phyloP scores from a whole-genome alignment of 2,329 filamentous ascomycete species.

The Chaetomiaceae sp. region DNA sequence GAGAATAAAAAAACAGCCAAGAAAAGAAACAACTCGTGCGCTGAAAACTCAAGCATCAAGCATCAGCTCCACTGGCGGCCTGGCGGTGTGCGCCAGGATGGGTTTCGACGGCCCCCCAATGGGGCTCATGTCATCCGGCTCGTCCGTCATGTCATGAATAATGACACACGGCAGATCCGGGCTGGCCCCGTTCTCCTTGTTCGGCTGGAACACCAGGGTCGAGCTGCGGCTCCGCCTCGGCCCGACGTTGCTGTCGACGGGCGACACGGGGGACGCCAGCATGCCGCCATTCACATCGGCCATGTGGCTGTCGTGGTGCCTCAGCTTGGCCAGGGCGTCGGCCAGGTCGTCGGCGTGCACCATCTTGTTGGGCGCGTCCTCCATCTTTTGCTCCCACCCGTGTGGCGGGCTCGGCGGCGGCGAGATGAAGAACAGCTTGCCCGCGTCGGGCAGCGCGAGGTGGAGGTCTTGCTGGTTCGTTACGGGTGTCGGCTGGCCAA shows the following conservation, averaged over 20 bases:
- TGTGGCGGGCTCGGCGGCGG: conserved; percentile 64
- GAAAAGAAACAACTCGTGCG: background rate
- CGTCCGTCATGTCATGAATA: conserved; percentile 63
- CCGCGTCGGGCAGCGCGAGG: conserved; percentile 61
- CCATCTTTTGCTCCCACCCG: conserved; percentile 63
- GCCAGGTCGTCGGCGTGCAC: conserved; percentile 66
- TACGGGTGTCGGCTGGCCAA: conserved; percentile 57
- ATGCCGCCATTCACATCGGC: conserved; percentile 13
- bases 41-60: conserved; percentile 31
- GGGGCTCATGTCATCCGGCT: conserved; percentile 41
- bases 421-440: conserved; percentile 69
- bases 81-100: conserved; percentile 55
- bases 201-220: conserved; percentile 61
- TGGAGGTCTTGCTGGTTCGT: conserved; percentile 48
- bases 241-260: conserved; percentile 31
- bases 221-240: conserved; percentile 53
- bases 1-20: background rate
- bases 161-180: conserved; percentile 59
- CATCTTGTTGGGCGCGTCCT: conserved; percentile 65
- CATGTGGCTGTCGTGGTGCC: conserved; percentile 38
- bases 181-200: conserved; percentile 43
- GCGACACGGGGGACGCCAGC: conserved; percentile 35
- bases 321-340: conserved; percentile 58
- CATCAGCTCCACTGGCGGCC: conserved; percentile 64
- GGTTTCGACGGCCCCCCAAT: conserved; percentile 36